Conservation (phyloP, 768 basidiomycete genomes). For the Agaricus subrufescens region DNA sequence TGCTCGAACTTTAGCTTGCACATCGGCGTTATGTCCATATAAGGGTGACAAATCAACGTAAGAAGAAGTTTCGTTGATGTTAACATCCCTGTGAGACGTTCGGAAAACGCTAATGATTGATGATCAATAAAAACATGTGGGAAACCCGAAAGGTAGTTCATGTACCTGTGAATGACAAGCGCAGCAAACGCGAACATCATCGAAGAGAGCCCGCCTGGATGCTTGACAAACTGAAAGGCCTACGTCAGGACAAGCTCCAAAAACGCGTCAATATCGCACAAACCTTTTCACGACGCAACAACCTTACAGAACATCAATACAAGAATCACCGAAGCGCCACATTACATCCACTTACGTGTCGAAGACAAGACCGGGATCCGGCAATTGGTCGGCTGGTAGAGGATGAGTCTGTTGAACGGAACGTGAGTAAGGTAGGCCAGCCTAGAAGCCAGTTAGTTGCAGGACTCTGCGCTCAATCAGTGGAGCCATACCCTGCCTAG, state of each 20-base stretch:
- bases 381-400: conserved; percentile 62
- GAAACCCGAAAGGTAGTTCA: neutral
- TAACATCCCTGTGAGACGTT: conserved; percentile 59
- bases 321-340: neutral
- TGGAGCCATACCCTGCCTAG: conserved; percentile 51
- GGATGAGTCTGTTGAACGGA: conserved; percentile 71
- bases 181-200: conserved; percentile 82
- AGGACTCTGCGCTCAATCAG: neutral
- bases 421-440: conserved; percentile 75
- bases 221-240: conserved; percentile 56
- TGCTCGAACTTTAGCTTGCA: conserved; percentile 51
- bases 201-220: conserved; percentile 76
- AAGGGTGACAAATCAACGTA: conserved; percentile 84
- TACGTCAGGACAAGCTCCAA: conserved; percentile 1
- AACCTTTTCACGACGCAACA: conserved; percentile 69
- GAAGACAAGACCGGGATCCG: conserved; percentile 77
- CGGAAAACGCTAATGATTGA: conserved; percentile 64
- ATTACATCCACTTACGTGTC: conserved; percentile 47
- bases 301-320: conserved; percentile 19
- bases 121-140: neutral
- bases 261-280: conserved; percentile 9
- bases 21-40: conserved; percentile 68
- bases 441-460: conserved; percentile 23
- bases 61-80: conserved; percentile 80
- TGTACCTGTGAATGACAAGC: conserved; percentile 72